Evolutionary conservation across 192 early-diverging fungal genomes (phyloP), one percentile per base, ranked within the genome.

Genomic region (Neocallimastix lanati): DNA sequence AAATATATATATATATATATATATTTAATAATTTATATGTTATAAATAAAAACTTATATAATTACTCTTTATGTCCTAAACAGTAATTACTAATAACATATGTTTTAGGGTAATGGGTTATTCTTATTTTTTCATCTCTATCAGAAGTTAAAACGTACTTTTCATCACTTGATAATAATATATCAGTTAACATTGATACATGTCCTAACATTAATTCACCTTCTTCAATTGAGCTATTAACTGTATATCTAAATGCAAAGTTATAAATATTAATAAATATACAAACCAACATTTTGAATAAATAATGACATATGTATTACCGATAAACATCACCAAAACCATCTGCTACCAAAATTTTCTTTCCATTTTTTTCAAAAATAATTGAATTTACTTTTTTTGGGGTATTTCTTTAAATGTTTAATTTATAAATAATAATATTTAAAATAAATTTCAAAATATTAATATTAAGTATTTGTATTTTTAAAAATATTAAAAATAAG

Each of bases 41-140:
- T 33, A 33, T 33, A 33, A 6, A 6, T 33, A 6, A 33, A 33
- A 6, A 6, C 3, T 33, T 6, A 33, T 33, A 28, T 5, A 28
- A 83, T 85, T 88, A 95, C 94, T 91, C 89, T 14, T 87, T 93
- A 84, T 99, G 98, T 16, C 96, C 97, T 25, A 99, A 85, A 76
- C 94, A 94, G 83, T 92, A 98, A 7, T 88, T 85, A 81, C 94
- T 88, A 82, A 99, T 96, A 80, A 93, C 94, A 83, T 94, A 95
- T 0, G 92, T 87, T 78, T 93, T 92, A 28, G 98, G 98, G 83
- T 92, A 98, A 36, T 86, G 85, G 79, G 94, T 95, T n/a, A 99
- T 86, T 13, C 98, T 92, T 79, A 99, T 92, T 84, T 99, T 96
- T 81, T 99, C 98, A 85, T 99, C 98, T 29, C 98, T 93, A 83